Percentiles rank a stretch among this genome's conserved stretches.
Conservation (phyloP, 495 filamentous ascomycete species). For the Letharia lupina region DNA sequence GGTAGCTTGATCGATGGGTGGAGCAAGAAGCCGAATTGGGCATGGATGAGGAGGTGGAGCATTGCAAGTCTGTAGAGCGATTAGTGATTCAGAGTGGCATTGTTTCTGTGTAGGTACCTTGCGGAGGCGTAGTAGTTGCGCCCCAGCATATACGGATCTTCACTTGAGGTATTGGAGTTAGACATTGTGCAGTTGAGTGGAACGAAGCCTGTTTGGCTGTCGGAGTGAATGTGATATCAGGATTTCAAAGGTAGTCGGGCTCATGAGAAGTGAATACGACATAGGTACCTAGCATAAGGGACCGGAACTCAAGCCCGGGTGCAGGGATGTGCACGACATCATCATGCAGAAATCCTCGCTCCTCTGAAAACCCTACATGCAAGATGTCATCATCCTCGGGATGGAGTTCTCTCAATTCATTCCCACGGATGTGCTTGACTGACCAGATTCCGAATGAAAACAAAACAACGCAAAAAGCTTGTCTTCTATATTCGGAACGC, state of each 20-base stretch:
- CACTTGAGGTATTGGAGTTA: neutral
- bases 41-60: conserved; percentile 14
- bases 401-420: no score
- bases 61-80: conserved; percentile 8
- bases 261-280: neutral
- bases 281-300: no score
- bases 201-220: no score
- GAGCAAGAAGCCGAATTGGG: conserved; percentile 13
- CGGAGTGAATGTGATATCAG: no score
- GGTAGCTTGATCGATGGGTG: conserved; percentile 12
- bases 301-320: neutral
- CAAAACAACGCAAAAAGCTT: no score
- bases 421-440: no score
- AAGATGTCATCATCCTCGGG: neutral
- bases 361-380: neutral
- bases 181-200: neutral
- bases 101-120: neutral
- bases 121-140: conserved; percentile 15
- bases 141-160: conserved; percentile 17
- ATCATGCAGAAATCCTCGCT: neutral
- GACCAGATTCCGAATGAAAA: no score
- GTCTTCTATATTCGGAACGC: no score
- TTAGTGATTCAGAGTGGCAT: neutral
- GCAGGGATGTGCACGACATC: neutral
- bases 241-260: no score